Evolutionary conservation across 805 yeast species (phyloP), one percentile per base, ranked within the genome.

Genomic region (Pichia gijzeniarum): DNA sequence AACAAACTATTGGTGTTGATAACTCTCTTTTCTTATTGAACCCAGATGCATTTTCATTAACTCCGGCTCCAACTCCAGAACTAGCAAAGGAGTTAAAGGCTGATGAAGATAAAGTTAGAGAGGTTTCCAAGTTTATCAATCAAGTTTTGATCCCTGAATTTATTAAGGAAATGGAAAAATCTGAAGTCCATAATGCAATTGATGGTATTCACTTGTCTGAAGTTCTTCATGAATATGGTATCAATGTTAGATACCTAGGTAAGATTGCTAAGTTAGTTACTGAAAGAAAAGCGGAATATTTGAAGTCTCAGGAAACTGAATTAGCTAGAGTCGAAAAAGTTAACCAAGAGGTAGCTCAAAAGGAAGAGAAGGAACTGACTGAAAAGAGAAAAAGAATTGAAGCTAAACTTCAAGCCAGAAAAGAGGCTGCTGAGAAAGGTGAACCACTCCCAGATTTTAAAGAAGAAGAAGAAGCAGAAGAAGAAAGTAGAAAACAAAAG

Each of bases 241-340:
- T 91, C 62, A 90, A 88, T 63, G 61, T 90, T 65, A 83, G 98
- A 69, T 91, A 91, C 60, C 72, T 91, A 57, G 96, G 96, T 48
- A 63, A 58, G 16, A 59, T 86, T 52, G 80, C 80, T 19, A 57
- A 49, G 9, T 39, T 53, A 25, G 55, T 52, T 30, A 21, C 43
- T 31, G 49, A 49, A 17, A 52, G 53, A 43, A 67, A 60, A 40
- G 57, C 50, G 5, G 54, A 53, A 41, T 47, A 25, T 32, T 38
- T 47, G 5, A 48, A 47, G 13, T 44, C 44, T 20, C 34, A 39
- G 17, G 44, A 46, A 41, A 53, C 30, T 58, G 66, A 47, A 46
- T 58, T 38, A 57, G 54, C 64, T 44, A 59, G 61, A 34, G 53
- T 65, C 31, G 67, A 64, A 10, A 60, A 69, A 44, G 55, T 41